phyloP scores from a whole-genome alignment of 495 filamentous ascomycete species.

The Penicillium steckii region DNA sequence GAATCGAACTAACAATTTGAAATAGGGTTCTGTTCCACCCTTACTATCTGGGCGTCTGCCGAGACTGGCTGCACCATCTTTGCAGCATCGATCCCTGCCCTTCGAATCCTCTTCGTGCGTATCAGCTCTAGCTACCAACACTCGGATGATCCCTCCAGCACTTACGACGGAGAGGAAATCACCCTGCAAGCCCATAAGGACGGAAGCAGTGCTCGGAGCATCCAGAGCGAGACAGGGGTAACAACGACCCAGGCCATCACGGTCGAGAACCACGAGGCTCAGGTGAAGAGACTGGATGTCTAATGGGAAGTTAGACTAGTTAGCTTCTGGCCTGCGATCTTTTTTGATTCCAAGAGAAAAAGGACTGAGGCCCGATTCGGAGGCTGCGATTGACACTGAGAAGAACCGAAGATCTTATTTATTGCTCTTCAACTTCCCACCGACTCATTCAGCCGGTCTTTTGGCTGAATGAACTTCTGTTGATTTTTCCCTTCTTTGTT shows the following conservation, averaged over 20 bases:
- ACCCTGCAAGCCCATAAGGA: background rate
- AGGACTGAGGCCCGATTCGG: too few species aligned
- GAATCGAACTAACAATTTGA: background rate
- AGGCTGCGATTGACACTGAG: too few species aligned
- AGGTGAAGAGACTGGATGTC: background rate
- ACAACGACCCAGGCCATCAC: background rate
- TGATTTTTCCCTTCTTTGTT: background rate
- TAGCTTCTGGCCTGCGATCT: too few species aligned
- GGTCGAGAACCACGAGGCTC: background rate
- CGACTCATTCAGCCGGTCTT: background rate
- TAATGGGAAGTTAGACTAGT: background rate
- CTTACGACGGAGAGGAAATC: background rate
- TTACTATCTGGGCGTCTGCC: conserved; percentile 21
- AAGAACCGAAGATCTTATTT: too few species aligned
- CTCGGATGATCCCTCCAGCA: background rate
- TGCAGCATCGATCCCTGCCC: conserved; percentile 20
- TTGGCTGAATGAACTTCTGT: background rate
- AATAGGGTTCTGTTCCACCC: conserved; percentile 10
- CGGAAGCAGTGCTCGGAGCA: background rate
- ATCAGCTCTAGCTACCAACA: conserved; percentile 16
- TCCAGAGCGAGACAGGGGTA: background rate
- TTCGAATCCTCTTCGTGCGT: conserved; percentile 12
- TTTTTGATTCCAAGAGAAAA: too few species aligned
- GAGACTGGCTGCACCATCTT: conserved; percentile 22
- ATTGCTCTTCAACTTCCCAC: too few species aligned